Conservation (phyloP, 768 basidiomycete genomes). For the Tulasnella sp. region DNA sequence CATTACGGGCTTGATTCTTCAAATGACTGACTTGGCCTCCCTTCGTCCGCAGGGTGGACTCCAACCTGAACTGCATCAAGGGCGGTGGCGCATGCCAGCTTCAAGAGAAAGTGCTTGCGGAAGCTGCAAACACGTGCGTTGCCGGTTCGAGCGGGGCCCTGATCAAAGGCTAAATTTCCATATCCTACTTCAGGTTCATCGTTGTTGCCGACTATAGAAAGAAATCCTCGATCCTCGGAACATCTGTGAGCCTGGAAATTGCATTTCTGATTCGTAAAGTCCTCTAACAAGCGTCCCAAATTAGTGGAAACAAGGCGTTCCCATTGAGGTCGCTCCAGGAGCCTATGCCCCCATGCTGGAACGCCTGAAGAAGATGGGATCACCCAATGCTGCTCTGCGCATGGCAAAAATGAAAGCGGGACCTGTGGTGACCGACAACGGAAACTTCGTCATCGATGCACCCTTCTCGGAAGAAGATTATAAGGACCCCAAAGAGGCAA, state of each 20-base stretch:
- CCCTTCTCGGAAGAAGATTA: conserved; percentile 73
- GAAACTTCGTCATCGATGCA: conserved; percentile 97
- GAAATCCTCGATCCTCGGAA: conserved; percentile 76
- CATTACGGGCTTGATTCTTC: neutral
- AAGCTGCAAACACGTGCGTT: conserved; percentile 80
- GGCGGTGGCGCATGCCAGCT: conserved; percentile 96
- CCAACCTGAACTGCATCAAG: conserved; percentile 87
- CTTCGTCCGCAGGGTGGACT: conserved; percentile 65
- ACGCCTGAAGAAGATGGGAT: conserved; percentile 53
- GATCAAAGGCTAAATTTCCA: neutral
- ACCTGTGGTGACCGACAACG: conserved; percentile 94
- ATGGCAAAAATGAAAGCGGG: conserved; percentile 91
- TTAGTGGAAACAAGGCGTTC: conserved; percentile 84
- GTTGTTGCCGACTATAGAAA: conserved; percentile 95
- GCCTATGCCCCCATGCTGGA: conserved; percentile 86
- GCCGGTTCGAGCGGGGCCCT: neutral
- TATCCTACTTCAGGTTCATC: conserved; percentile 56
- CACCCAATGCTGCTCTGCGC: conserved; percentile 70
- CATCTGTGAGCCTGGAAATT: conserved; percentile 56
- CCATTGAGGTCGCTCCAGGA: conserved; percentile 95
- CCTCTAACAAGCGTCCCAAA: neutral
- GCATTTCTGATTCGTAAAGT: conserved; percentile 31
- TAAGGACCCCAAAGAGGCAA: conserved; percentile 60
- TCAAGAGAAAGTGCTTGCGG: conserved; percentile 95
- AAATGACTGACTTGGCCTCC: neutral